A percentile compares a stretch with the other conserved stretches of the same genome.
Evolutionary conservation across 2,329 filamentous ascomycete genomes (phyloP).

Genomic region (Malbranchea zuffiana): DNA sequence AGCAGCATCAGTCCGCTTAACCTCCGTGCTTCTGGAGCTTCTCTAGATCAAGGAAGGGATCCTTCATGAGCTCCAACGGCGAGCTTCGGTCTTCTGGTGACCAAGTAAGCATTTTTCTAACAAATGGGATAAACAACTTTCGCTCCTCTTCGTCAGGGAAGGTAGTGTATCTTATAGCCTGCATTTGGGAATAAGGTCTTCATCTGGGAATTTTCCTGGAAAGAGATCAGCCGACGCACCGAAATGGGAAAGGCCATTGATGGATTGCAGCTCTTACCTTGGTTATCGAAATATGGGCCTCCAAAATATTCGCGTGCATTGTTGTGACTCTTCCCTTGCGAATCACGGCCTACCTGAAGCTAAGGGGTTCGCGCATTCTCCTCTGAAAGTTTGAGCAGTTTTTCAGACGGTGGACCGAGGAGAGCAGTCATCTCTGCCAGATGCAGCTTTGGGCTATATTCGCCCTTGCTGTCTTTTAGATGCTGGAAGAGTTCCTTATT

Average conservation of each 20-base stretch:
- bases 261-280: conserved; percentile 18
- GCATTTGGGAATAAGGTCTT: conserved; percentile 19
- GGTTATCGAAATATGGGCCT: conserved; percentile 28
- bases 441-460: conserved; percentile 27
- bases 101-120: conserved; percentile 17
- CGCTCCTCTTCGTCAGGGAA: conserved; percentile 23
- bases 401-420: conserved; percentile 25
- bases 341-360: conserved; percentile 15
- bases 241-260: too few relatives aligned
- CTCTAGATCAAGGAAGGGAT: conserved; percentile 23
- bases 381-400: conserved; percentile 14
- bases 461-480: conserved; percentile 13
- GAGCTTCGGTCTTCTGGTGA: conserved; percentile 21
- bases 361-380: conserved; percentile 24
- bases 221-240: neutral
- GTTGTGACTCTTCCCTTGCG: conserved; percentile 4
- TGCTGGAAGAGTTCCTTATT: neutral
- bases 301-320: conserved; percentile 26
- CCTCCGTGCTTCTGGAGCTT: conserved; percentile 1
- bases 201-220: conserved; percentile 20
- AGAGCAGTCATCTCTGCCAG: conserved; percentile 36
- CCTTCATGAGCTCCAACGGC: conserved; percentile 25
- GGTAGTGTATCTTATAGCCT: conserved; percentile 19
- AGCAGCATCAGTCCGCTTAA: too few relatives aligned
- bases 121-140: conserved; percentile 25